Evolutionary conservation across 495 filamentous ascomycete species (phyloP).

Genomic region (Chaetomium fimeti): DNA sequence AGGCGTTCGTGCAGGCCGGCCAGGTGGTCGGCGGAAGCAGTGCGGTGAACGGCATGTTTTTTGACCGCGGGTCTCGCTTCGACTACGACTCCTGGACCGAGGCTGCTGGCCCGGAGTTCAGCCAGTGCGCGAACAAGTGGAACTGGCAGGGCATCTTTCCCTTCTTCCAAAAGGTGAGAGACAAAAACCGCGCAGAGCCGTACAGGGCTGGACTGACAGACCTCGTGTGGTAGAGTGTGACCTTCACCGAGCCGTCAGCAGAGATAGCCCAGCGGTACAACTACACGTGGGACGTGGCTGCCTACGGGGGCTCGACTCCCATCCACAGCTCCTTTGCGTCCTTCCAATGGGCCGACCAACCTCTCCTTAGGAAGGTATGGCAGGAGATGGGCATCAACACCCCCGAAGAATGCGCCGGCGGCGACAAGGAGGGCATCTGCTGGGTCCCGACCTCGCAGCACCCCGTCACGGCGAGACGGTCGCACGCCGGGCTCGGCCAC

Average conservation of each 20-base stretch:
- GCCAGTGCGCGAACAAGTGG: conserved; percentile 23
- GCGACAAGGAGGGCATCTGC: conserved; percentile 33
- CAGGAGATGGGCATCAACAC: conserved; percentile 24
- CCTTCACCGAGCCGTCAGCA: conserved; percentile 29
- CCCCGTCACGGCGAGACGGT: conserved; percentile 37
- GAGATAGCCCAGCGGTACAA: conserved; percentile 21
- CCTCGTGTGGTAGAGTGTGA: conserved; percentile 21
- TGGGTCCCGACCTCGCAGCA: conserved; percentile 33
- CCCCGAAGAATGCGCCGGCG: conserved; percentile 28
- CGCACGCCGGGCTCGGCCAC: conserved; percentile 43
- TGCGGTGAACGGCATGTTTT: conserved; percentile 46
- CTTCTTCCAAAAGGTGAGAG: conserved; percentile 43
- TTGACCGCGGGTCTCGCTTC: conserved; percentile 36
- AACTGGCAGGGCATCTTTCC: conserved; percentile 43
- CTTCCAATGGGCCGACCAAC: conserved; percentile 31
- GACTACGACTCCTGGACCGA: conserved; percentile 55
- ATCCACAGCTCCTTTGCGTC: conserved; percentile 28
- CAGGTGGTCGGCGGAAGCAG: conserved; percentile 47
- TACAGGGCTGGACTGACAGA: neutral
- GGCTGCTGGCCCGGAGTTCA: conserved; percentile 42
- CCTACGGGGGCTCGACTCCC: conserved; percentile 27
- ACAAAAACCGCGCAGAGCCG: neutral
- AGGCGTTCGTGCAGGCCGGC: conserved; percentile 35
- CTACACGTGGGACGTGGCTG: conserved; percentile 30
- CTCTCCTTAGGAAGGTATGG: conserved; percentile 16